Conservation (phyloP, 2,329 filamentous ascomycete genomes). For the Allantophomopsis cytisporea region DNA sequence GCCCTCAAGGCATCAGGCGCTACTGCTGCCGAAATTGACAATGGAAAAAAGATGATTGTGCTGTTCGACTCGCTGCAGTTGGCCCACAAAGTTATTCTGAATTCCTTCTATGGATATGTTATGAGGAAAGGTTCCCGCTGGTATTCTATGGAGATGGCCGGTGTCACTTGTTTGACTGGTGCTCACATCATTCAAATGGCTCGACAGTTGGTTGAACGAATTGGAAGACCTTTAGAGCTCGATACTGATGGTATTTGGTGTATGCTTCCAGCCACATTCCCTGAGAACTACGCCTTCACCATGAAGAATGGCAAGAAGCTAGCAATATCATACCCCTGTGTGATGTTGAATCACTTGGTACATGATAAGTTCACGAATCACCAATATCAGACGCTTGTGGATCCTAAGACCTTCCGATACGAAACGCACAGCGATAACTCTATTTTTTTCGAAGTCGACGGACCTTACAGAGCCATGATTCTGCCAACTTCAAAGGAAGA, state of each 20-base stretch:
- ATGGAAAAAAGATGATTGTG: slow-evolving; percentile 97
- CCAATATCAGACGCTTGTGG: slow-evolving; percentile 84
- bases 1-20: slow-evolving; percentile 74
- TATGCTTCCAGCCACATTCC: slow-evolving; percentile 91
- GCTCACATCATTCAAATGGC: slow-evolving; percentile 96
- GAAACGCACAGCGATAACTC: slow-evolving; percentile 97
- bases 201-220: slow-evolving; percentile 79
- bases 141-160: slow-evolving; percentile 99
- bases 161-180: slow-evolving; percentile 92
- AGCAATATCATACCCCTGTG: slow-evolving; percentile 92
- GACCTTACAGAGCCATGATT: slow-evolving; percentile 95
- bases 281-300: slow-evolving; percentile 91
- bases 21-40: slow-evolving; percentile 62
- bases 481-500: slow-evolving; percentile 96
- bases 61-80: slow-evolving; percentile 91
- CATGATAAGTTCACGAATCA: slow-evolving; percentile 93
- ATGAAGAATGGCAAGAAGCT: slow-evolving; percentile 94
- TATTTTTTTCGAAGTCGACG: slow-evolving; percentile 98
- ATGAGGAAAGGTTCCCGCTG: slow-evolving; percentile 98
- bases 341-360: slow-evolving; percentile 97
- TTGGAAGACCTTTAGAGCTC: slow-evolving; percentile 83
- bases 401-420: slow-evolving; percentile 72
- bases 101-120: slow-evolving; percentile 98
- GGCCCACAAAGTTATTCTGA: slow-evolving; percentile 97
- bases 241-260: slow-evolving; percentile 99